These are phyloP conservation scores for Agrocybe chaxingu DNA, from an alignment of 768 basidiomycete species.

Conservation along the genomic window DNA sequence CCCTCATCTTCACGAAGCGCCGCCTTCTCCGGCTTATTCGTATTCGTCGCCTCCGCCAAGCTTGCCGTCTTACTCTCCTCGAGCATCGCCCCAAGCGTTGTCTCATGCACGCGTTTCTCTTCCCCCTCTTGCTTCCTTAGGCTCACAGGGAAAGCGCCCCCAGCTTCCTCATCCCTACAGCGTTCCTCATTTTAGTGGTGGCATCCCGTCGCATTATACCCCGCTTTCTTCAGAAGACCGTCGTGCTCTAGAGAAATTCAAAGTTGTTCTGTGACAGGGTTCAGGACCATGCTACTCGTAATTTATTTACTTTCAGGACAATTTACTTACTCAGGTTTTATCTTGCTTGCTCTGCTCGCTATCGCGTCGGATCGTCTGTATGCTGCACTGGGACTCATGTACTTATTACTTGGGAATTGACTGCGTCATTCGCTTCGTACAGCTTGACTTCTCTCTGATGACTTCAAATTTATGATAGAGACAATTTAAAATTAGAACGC, in stretches of 20 bases:
- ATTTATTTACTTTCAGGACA: background rate
- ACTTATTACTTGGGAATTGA: background rate
- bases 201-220: constrained; percentile 27
- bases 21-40: constrained; percentile 9
- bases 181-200: constrained; percentile 11
- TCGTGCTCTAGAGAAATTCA: constrained; percentile 54
- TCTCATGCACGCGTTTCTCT: constrained; percentile 13
- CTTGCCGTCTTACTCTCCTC: constrained; percentile 12
- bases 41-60: constrained; percentile 2
- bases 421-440: background rate
- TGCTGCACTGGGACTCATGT: background rate
- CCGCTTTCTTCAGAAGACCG: constrained; percentile 55
- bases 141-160: constrained; percentile 17
- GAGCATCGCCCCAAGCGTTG: constrained; percentile 6
- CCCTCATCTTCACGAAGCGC: constrained; percentile 12
- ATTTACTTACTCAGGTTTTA: background rate
- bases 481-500: no score
- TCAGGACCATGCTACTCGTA: background rate
- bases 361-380: no score
- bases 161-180: constrained; percentile 23
- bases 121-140: constrained; percentile 25
- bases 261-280: constrained; percentile 42
- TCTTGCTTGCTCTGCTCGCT: no score
- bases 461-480: no score
- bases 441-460: no score